Conservation (phyloP, 176 grass and related monocot genomes). For the Triticum dicoccoides region DNA sequence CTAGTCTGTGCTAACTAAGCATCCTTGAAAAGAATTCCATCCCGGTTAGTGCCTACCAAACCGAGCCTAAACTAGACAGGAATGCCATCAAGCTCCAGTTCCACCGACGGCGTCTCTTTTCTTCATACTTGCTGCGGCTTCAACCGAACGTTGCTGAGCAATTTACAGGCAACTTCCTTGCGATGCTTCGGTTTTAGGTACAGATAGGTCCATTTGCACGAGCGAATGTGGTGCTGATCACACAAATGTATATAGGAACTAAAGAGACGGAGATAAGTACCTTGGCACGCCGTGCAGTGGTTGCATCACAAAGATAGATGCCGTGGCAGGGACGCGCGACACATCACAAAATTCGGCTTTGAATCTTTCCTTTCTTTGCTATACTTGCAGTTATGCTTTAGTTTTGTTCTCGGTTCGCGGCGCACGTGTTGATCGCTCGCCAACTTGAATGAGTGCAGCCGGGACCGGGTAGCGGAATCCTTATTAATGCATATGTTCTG, state of each 20-base stretch:
- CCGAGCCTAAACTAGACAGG: too few relatives aligned
- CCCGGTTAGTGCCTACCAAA: too few relatives aligned
- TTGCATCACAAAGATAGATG: not conserved
- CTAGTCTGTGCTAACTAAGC: too few relatives aligned
- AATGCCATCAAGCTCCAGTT: too few relatives aligned
- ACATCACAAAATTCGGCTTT: not conserved
- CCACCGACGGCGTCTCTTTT: too few relatives aligned
- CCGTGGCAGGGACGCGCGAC: not conserved
- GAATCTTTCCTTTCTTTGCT: slow-evolving; percentile 13
- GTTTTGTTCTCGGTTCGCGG: not conserved
- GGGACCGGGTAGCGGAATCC: too few relatives aligned
- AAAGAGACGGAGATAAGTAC: not conserved
- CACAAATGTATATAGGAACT: too few relatives aligned
- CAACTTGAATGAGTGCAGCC: too few relatives aligned
- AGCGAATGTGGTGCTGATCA: not conserved
- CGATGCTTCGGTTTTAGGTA: not conserved
- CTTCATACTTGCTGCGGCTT: too few relatives aligned
- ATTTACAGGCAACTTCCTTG: not conserved
- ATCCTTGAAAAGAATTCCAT: too few relatives aligned
- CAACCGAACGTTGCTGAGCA: not conserved
- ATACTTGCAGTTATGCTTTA: not conserved
- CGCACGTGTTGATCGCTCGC: slow-evolving; percentile 11
- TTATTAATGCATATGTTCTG: too few relatives aligned
- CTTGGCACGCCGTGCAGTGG: not conserved
- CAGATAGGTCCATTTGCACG: not conserved